phyloP scores from a whole-genome alignment of 192 early-diverging fungal genomes.

The Allomyces macrogynus region DNA sequence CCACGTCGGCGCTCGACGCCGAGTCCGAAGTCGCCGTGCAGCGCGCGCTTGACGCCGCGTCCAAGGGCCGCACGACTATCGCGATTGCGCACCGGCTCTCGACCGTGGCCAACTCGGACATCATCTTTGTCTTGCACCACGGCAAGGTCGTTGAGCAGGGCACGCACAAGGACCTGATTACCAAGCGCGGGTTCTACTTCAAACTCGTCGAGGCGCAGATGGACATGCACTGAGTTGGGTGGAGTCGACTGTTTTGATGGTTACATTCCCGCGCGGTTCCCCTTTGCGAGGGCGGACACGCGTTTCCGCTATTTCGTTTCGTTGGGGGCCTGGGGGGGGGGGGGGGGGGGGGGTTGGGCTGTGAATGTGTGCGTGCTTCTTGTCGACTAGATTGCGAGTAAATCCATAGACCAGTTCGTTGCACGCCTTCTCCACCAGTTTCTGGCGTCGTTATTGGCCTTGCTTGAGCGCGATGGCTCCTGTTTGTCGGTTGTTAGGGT shows the following conservation, averaged over 20 bases:
- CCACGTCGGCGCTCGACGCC: conserved; percentile 50
- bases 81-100: conserved; percentile 54
- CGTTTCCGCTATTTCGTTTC: too few relatives aligned
- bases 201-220: conserved; percentile 47
- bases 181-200: conserved; percentile 36
- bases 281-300: too few relatives aligned
- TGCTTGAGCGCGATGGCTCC: too few relatives aligned
- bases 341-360: too few relatives aligned
- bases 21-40: conserved; percentile 52
- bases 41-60: conserved; percentile 42
- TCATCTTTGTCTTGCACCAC: conserved; percentile 63
- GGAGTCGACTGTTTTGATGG: neutral
- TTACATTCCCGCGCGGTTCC: too few relatives aligned
- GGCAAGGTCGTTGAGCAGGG: conserved; percentile 56
- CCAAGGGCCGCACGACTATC: conserved; percentile 48
- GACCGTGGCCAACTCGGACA: conserved; percentile 45
- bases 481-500: too few relatives aligned
- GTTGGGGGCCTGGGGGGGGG: too few relatives aligned
- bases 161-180: conserved; percentile 52
- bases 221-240: conserved; percentile 17
- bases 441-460: too few relatives aligned
- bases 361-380: too few relatives aligned
- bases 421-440: too few relatives aligned
- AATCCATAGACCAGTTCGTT: too few relatives aligned
- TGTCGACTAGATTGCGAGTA: too few relatives aligned